Evolutionary conservation across 1,284 basidiomycete genomes (phyloP).

Genomic region (Anthracocystis walkeri): DNA sequence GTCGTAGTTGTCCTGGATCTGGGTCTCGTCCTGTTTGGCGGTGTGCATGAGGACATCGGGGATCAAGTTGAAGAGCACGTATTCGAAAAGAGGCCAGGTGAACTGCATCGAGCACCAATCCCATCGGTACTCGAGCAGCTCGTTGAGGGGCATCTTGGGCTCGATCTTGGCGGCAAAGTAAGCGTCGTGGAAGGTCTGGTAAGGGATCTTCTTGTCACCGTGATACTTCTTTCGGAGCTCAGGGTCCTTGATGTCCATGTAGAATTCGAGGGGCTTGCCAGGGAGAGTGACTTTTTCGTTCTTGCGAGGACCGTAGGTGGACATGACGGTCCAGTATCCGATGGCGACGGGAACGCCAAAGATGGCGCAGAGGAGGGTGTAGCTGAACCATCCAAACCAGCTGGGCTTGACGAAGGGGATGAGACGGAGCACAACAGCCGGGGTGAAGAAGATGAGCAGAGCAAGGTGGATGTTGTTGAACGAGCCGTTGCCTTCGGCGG

Average conservation of each 20-base stretch:
- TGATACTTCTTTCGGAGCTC: slow-evolving; percentile 82
- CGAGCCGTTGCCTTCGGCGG: slow-evolving; percentile 69
- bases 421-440: slow-evolving; percentile 65
- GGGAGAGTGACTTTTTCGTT: slow-evolving; percentile 91
- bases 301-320: slow-evolving; percentile 82
- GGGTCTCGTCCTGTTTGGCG: slow-evolving; percentile 89
- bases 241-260: slow-evolving; percentile 89
- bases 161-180: slow-evolving; percentile 97
- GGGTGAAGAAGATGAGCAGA: slow-evolving; percentile 71
- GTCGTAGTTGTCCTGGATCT: slow-evolving; percentile 97
- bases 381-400: slow-evolving; percentile 67
- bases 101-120: slow-evolving; percentile 92
- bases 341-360: slow-evolving; percentile 82
- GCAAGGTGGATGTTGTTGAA: slow-evolving; percentile 77
- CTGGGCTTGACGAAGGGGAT: slow-evolving; percentile 67
- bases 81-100: slow-evolving; percentile 90
- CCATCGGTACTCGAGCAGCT: slow-evolving; percentile 91
- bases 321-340: slow-evolving; percentile 90
- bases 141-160: slow-evolving; percentile 93
- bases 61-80: slow-evolving; percentile 87
- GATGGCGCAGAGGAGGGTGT: slow-evolving; percentile 75
- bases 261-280: slow-evolving; percentile 79
- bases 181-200: slow-evolving; percentile 97
- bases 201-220: slow-evolving; percentile 89
- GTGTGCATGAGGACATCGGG: slow-evolving; percentile 95